A percentile compares a stretch with the other conserved stretches of the same genome.
These are phyloP conservation scores for Blastomyces silverae DNA, from an alignment of 2,329 filamentous ascomycete genomes.

Conservation along the genomic window DNA sequence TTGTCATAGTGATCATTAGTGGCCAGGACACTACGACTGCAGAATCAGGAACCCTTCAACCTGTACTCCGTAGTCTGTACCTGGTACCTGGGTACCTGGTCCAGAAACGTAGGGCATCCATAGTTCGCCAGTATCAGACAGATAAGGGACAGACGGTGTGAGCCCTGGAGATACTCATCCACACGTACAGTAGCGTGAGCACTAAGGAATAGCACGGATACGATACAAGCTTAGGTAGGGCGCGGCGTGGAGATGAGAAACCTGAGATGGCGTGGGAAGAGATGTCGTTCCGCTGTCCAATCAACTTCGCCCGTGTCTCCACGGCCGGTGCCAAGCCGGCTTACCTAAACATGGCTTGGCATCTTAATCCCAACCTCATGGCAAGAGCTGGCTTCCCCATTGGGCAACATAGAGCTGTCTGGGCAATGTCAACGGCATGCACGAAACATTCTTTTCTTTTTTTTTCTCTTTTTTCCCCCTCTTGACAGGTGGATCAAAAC, in stretches of 20 bases:
- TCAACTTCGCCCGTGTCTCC: background rate
- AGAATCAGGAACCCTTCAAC: background rate
- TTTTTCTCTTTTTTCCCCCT: background rate
- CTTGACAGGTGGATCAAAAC: background rate
- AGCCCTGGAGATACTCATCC: too few relatives aligned
- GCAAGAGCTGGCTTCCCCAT: background rate
- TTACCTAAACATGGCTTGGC: constrained; percentile 2
- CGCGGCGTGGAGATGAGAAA: too few relatives aligned
- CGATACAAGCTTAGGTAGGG: too few relatives aligned
- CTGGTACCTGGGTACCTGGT: background rate
- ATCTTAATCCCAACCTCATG: constrained; percentile 8
- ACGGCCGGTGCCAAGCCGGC: background rate
- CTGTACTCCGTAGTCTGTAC: too few relatives aligned
- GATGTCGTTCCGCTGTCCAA: background rate
- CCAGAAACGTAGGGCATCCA: background rate
- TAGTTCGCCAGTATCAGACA: background rate
- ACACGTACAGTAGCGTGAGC: background rate
- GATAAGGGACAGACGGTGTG: background rate
- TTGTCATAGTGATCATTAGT: background rate
- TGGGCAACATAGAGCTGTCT: background rate
- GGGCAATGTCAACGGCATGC: background rate
- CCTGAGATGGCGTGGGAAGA: background rate
- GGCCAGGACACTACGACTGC: background rate
- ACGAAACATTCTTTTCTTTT: background rate
- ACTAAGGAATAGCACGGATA: background rate